These are phyloP conservation scores for Gomphus bonarii DNA, from an alignment of 1,284 basidiomycete species.

Conservation along the genomic window DNA sequence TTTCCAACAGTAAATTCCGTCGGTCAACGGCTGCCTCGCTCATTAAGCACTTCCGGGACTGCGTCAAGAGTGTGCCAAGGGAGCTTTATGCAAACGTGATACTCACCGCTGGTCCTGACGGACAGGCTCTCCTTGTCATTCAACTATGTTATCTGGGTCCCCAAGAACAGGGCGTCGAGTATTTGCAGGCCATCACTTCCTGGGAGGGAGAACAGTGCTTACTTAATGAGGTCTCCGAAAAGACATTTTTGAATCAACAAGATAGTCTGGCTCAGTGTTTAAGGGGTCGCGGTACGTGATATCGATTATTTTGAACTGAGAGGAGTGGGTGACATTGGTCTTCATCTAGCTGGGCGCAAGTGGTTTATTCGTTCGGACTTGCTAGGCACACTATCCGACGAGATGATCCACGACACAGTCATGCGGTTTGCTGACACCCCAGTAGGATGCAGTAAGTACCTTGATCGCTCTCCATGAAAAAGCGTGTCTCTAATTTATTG, in stretches of 20 bases:
- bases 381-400: conserved; percentile 73
- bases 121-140: conserved; percentile 77
- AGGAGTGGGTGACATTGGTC: conserved; percentile 14
- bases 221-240: conserved; percentile 83
- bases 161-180: conserved; percentile 65
- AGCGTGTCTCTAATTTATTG: background rate
- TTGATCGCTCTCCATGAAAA: background rate
- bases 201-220: conserved; percentile 79
- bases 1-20: conserved; percentile 61
- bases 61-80: conserved; percentile 77
- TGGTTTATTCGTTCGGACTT: conserved; percentile 84
- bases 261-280: conserved; percentile 84
- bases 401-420: conserved; percentile 77
- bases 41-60: conserved; percentile 87
- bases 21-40: conserved; percentile 75
- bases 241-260: conserved; percentile 81
- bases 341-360: conserved; percentile 53
- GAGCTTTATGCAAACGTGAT: conserved; percentile 85
- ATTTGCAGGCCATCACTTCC: conserved; percentile 70
- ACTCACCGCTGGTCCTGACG: conserved; percentile 77
- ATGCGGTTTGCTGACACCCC: conserved; percentile 71
- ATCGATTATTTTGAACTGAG: background rate
- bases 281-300: conserved; percentile 55
- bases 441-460: conserved; percentile 72
- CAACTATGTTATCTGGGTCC: conserved; percentile 83